Base-by-base conservation (phyloP, 1,284 basidiomycete species). In the Heterobasidion annosum region DNA sequence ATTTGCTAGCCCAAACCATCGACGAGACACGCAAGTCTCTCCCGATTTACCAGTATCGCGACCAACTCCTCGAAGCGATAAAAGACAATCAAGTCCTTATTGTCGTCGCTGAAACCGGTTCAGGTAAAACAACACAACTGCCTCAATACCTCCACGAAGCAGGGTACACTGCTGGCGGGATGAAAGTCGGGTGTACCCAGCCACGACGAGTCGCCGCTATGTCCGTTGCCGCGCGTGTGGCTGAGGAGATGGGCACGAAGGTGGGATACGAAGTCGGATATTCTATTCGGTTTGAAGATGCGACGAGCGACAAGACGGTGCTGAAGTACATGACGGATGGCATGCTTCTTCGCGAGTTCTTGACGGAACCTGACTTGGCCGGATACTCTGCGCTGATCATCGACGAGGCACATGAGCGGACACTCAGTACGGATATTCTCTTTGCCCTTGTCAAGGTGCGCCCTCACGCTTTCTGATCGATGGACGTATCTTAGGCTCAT, bases 261-360 rank as follows among this genome's bases (percentile, higher is more conserved):
- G 84, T 99, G 19, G 97, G 97, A 2, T 90, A 95, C 62, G 95
- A 98, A 71, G 96, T 98, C 57, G 97, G 97, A 13, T 99, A 99
- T 70, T 94, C 93, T 34, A 99, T 99, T 63, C 92, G 97, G 37
- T 99, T 99, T 73, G 97, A 99, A 70, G 96, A 99, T 69, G 97
- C 94, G 70, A 99, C 97, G 9, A 96, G 92, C 70, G 94, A 96
- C 76, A 98, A 94, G 76, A 98, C 95, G 1, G 87, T 94, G 40
- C 77, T 98, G 65, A 98, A 98, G 73, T 98, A 96, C 70, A 96
- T 98, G 95, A 98, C 94, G 48, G 95, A 98, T 66, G 95, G 95
- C 48, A 98, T 98, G 94, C 76, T 98, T n/a, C 71, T 98, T 48
- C 82, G 95, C 65, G 93, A 98, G 70, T 98, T 97, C 70, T 73